Conservation (phyloP, 148 eudicot species). For the Rhododendron ferrugineum region DNA sequence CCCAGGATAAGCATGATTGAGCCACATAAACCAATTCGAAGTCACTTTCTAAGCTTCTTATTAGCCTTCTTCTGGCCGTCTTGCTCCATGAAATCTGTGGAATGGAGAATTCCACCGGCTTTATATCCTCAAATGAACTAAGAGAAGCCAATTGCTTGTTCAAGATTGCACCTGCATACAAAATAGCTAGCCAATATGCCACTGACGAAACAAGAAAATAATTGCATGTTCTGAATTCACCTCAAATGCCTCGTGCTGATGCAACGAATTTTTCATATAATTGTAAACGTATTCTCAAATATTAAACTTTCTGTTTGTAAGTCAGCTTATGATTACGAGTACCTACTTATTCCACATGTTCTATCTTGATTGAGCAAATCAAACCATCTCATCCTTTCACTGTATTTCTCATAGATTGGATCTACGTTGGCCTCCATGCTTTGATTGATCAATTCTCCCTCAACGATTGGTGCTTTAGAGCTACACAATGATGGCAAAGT, state of each 20-base stretch:
- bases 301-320: neutral
- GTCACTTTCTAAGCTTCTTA: constrained; percentile 31
- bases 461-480: neutral
- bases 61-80: constrained; percentile 15
- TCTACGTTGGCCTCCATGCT: constrained; percentile 11
- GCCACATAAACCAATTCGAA: constrained; percentile 37
- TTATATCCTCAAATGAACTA: constrained; percentile 3
- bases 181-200: neutral
- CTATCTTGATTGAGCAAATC: constrained; percentile 29
- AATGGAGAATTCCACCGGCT: constrained; percentile 9
- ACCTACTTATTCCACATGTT: constrained; percentile 28
- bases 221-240: neutral
- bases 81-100: constrained; percentile 12
- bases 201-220: neutral
- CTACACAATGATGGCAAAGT: constrained; percentile 1
- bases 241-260: neutral
- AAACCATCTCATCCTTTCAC: constrained; percentile 35
- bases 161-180: constrained; percentile 18
- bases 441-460: neutral
- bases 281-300: neutral
- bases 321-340: neutral
- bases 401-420: constrained; percentile 21
- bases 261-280: neutral
- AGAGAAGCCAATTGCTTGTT: constrained; percentile 14
- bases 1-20: constrained; percentile 40